A percentile compares a stretch with the other conserved stretches of the same genome.
Evolutionary conservation across 352 stramenopile genomes (phyloP).

Genomic region (Hyphochytrium catenoides): DNA sequence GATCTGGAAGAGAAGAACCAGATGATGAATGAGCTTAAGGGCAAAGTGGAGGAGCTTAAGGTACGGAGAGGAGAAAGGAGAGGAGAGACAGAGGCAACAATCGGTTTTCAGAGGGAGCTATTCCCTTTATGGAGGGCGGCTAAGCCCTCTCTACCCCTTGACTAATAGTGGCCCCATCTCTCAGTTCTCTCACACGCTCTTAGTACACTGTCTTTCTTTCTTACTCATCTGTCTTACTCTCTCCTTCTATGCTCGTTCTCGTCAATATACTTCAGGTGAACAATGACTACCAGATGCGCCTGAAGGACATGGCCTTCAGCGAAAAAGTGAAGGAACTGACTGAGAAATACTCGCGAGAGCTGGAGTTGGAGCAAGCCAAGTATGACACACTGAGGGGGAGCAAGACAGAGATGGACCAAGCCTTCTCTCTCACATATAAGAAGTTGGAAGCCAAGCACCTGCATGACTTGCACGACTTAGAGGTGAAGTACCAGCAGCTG

Average conservation of each 20-base stretch:
- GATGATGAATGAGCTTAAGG: slow-evolving; percentile 74
- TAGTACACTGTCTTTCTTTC: too few relatives aligned
- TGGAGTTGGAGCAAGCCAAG: slow-evolving; percentile 73
- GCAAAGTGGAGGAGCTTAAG: slow-evolving; percentile 76
- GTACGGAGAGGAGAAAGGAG: too few relatives aligned
- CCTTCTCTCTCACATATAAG: slow-evolving; percentile 69
- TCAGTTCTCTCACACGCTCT: too few relatives aligned
- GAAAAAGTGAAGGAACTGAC: slow-evolving; percentile 87
- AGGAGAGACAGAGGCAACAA: too few relatives aligned
- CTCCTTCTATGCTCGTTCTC: too few relatives aligned
- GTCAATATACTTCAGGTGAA: too few relatives aligned
- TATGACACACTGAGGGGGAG: slow-evolving; percentile 64
- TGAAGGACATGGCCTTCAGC: slow-evolving; percentile 86
- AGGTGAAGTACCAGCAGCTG: slow-evolving; percentile 65
- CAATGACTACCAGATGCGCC: slow-evolving; percentile 80
- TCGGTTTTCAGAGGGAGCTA: too few relatives aligned
- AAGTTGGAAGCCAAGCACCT: slow-evolving; percentile 68
- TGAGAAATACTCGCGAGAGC: slow-evolving; percentile 73
- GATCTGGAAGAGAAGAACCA: slow-evolving; percentile 77
- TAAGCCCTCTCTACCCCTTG: too few relatives aligned
- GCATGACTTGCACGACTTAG: slow-evolving; percentile 63
- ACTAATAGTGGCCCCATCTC: too few relatives aligned
- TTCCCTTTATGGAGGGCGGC: too few relatives aligned
- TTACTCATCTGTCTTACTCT: too few relatives aligned
- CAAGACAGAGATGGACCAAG: slow-evolving; percentile 68